Evolutionary conservation across 495 filamentous ascomycete species (phyloP).

Genomic region (Bacidia rubella): DNA sequence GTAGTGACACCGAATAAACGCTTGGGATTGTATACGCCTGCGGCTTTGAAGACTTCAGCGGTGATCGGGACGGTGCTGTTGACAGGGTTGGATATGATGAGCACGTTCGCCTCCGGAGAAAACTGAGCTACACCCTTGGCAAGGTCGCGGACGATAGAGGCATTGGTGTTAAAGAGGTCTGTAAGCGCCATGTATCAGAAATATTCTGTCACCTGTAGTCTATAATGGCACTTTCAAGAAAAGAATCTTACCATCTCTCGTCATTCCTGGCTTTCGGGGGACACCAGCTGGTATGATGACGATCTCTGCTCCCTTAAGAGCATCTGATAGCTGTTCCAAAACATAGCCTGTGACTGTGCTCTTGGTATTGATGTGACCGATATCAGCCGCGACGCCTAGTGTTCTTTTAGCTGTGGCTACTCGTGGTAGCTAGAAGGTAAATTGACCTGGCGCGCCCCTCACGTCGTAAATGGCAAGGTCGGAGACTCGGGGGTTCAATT

Average conservation of each 20-base stretch:
- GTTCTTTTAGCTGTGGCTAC: slow-evolving; percentile 9
- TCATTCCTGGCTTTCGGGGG: slow-evolving; percentile 98
- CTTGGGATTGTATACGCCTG: slow-evolving; percentile 94
- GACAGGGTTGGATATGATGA: slow-evolving; percentile 97
- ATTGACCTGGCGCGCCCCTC: slow-evolving; percentile 77
- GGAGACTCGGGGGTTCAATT: slow-evolving; percentile 88
- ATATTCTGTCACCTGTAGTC: not conserved
- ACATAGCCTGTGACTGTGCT: slow-evolving; percentile 84
- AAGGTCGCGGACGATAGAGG: slow-evolving; percentile 96
- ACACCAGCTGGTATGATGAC: slow-evolving; percentile 97
- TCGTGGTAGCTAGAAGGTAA: not conserved
- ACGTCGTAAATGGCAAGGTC: slow-evolving; percentile 97
- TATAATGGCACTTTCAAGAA: not conserved
- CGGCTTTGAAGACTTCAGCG: slow-evolving; percentile 89
- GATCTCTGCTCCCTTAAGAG: slow-evolving; percentile 76
- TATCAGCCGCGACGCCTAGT: slow-evolving; percentile 92
- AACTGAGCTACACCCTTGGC: slow-evolving; percentile 88
- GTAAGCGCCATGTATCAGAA: not conserved
- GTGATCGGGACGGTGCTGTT: slow-evolving; percentile 98
- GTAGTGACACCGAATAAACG: slow-evolving; percentile 98
- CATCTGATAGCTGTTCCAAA: slow-evolving; percentile 55
- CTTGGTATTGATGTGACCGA: slow-evolving; percentile 98
- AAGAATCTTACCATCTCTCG: slow-evolving; percentile 60
- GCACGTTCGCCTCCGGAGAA: slow-evolving; percentile 82
- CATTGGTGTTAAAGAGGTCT: slow-evolving; percentile 99